Conservation (phyloP, 345 rosid genomes). For the Cardamine chenopodiifolia region DNA sequence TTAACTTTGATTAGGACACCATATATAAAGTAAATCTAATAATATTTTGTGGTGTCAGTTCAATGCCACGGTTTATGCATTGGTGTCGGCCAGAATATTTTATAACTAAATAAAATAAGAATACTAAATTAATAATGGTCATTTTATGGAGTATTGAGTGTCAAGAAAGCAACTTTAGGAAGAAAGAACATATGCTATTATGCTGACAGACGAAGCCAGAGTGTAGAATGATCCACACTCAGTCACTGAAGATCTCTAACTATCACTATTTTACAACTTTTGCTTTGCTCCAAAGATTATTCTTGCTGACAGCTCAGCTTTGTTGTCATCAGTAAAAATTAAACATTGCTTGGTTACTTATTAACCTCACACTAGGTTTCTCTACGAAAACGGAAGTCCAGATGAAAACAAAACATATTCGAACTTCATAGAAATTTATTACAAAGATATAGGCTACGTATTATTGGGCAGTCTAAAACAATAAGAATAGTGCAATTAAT, state of each 20-base stretch:
- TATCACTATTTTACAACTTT: conserved; percentile 25
- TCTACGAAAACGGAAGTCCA: not conserved
- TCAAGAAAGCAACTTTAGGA: conserved; percentile 37
- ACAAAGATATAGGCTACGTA: not conserved
- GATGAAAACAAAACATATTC: conserved; percentile 2
- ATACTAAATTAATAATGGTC: conserved; percentile 6
- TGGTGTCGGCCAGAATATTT: conserved; percentile 38
- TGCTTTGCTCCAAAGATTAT: conserved; percentile 36
- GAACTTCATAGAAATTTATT: not conserved
- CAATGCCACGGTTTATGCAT: conserved; percentile 39
- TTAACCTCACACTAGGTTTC: not conserved
- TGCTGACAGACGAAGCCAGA: conserved; percentile 36
- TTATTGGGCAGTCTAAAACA: no score
- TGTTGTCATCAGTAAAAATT: not conserved
- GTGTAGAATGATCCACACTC: conserved; percentile 20
- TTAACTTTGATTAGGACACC: conserved; percentile 31
- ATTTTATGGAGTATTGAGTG: conserved; percentile 13
- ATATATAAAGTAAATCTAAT: conserved; percentile 19
- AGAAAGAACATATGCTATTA: conserved; percentile 37
- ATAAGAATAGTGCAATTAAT: no score
- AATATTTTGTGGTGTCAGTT: conserved; percentile 24
- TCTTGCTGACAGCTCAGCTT: conserved; percentile 30
- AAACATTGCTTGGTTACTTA: not conserved
- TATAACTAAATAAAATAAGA: not conserved
- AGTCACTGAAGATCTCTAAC: not conserved